Percentiles rank a stretch among this genome's conserved stretches.
Evolutionary conservation across 257 asterid species (phyloP).

Genomic region (Plantago ovata): DNA sequence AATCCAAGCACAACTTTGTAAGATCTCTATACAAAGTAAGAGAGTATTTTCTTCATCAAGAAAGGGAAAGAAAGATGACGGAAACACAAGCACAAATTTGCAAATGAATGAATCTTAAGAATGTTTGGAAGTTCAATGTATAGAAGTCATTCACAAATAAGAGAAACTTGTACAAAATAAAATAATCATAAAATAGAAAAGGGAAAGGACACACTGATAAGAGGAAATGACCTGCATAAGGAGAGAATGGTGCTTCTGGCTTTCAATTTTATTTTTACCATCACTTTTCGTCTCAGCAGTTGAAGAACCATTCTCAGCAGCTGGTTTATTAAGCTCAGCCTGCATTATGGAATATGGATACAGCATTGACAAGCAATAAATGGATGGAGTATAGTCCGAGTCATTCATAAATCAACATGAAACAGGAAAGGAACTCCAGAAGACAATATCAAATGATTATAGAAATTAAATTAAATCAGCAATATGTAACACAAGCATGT

Average conservation of each 20-base stretch:
- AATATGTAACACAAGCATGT: too few relatives aligned
- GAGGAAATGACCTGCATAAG: slow-evolving; percentile 62
- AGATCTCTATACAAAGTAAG: background rate
- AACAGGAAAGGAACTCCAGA: background rate
- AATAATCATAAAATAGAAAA: background rate
- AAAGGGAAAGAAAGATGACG: background rate
- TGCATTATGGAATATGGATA: slow-evolving; percentile 22
- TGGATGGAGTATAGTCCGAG: background rate
- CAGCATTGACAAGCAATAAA: slow-evolving; percentile 9
- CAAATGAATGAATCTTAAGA: background rate
- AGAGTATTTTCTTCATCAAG: background rate
- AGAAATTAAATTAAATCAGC: too few relatives aligned
- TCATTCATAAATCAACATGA: background rate
- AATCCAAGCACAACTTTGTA: background rate
- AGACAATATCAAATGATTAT: background rate
- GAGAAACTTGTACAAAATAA: background rate
- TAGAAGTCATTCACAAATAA: background rate
- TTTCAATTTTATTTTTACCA: slow-evolving; percentile 25
- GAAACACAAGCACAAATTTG: slow-evolving; percentile 4
- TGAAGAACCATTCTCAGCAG: slow-evolving; percentile 38
- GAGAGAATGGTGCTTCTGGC: slow-evolving; percentile 68
- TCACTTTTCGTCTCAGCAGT: slow-evolving; percentile 33
- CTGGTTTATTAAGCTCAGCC: slow-evolving; percentile 79
- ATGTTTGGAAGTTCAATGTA: background rate
- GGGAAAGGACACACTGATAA: slow-evolving; percentile 6